These are phyloP conservation scores for Volutella citrinella DNA, from an alignment of 2,329 filamentous ascomycete genomes.

Conservation along the genomic window DNA sequence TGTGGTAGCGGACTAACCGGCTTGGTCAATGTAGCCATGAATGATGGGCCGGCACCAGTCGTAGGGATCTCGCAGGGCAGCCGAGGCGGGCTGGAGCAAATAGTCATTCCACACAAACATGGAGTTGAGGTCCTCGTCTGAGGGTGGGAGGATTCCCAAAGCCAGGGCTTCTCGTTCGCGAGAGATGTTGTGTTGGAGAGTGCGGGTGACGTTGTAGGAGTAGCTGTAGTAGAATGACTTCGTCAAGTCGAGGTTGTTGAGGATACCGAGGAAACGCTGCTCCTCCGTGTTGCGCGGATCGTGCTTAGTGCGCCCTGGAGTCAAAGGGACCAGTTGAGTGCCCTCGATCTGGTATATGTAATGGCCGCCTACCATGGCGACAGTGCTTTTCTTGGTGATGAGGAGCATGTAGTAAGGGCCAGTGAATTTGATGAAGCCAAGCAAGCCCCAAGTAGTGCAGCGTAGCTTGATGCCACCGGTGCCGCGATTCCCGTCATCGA, in stretches of 20 bases:
- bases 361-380: slow-evolving; percentile 93
- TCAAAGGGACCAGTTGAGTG: slow-evolving; percentile 86
- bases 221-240: slow-evolving; percentile 98
- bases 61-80: slow-evolving; percentile 72
- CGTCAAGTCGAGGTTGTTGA: slow-evolving; percentile 87
- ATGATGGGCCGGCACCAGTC: slow-evolving; percentile 97
- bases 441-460: slow-evolving; percentile 86
- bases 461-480: slow-evolving; percentile 87
- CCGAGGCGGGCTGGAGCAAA: slow-evolving; percentile 71
- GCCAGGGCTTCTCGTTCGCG: slow-evolving; percentile 71
- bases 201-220: slow-evolving; percentile 92
- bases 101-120: slow-evolving; percentile 99
- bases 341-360: slow-evolving; percentile 94
- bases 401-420: slow-evolving; percentile 96
- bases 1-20: slow-evolving; percentile 39
- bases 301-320: slow-evolving; percentile 70
- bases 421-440: slow-evolving; percentile 95
- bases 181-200: slow-evolving; percentile 87
- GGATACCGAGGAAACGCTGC: slow-evolving; percentile 79
- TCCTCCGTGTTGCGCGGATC: slow-evolving; percentile 83
- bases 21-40: slow-evolving; percentile 94
- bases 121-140: slow-evolving; percentile 69
- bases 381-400: slow-evolving; percentile 92
- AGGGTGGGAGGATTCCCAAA: slow-evolving; percentile 57
- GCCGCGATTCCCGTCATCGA: slow-evolving; percentile 90